These are phyloP conservation scores for Epithemia pelagica DNA, from an alignment of 108 stramenopile species.

Conservation along the genomic window DNA sequence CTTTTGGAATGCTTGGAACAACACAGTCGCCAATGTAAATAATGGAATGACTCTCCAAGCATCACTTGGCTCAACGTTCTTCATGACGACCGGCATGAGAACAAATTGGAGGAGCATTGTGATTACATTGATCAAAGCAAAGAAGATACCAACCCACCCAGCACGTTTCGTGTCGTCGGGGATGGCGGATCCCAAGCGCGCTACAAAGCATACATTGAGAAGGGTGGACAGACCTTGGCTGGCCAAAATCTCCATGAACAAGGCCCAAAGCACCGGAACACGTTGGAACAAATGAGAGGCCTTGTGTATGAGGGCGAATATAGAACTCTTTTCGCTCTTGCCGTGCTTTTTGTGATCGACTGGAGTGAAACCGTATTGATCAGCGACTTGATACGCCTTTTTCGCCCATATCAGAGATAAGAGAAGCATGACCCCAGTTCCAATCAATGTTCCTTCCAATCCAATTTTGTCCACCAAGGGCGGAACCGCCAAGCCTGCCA, in stretches of 20 bases:
- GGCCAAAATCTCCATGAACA: conserved; percentile 76
- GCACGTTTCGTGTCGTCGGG: conserved; percentile 65
- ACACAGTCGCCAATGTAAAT: conserved; percentile 32
- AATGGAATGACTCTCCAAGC: conserved; percentile 68
- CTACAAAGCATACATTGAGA: conserved; percentile 68
- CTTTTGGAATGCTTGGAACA: conserved; percentile 30
- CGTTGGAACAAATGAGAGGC: conserved; percentile 53
- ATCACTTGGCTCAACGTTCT: conserved; percentile 45
- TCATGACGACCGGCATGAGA: conserved; percentile 54
- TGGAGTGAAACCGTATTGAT: conserved; percentile 62
- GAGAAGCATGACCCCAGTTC: conserved; percentile 51
- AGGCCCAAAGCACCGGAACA: conserved; percentile 62
- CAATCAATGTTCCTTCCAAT: conserved; percentile 43
- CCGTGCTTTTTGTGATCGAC: conserved; percentile 23
- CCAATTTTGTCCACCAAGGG: conserved; percentile 37
- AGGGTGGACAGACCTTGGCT: conserved; percentile 77
- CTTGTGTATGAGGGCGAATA: conserved; percentile 23
- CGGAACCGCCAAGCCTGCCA: conserved; percentile 56
- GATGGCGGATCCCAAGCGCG: conserved; percentile 44
- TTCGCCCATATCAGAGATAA: conserved; percentile 41
- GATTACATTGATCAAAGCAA: conserved; percentile 61
- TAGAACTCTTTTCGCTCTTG: conserved; percentile 26
- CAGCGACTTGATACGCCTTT: conserved; percentile 54
- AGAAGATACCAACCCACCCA: conserved; percentile 82
- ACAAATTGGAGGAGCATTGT: conserved; percentile 68